Base-by-base conservation (phyloP, 805 yeast genomes). In the Kuraishia piskuri region DNA sequence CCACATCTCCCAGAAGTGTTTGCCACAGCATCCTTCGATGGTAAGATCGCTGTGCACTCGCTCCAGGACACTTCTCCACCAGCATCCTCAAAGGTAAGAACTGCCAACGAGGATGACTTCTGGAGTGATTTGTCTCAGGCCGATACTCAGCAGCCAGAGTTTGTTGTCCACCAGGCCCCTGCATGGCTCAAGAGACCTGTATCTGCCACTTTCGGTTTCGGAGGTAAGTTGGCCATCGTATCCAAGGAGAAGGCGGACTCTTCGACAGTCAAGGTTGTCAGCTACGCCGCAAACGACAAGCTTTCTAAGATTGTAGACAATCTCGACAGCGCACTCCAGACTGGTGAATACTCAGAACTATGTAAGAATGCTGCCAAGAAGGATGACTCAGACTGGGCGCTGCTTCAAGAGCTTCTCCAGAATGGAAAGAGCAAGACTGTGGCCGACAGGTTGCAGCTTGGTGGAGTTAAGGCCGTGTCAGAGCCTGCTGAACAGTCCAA, bases 21-120 rank as follows among this genome's bases (percentile, higher is more conserved):
- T 73, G 96, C 96, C 4, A 78, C 88, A 53, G 88, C 96, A 22
- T 85, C 96, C 4, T 88, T 88, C 60, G 97, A 90, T 67, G 91
- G 94, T 57, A 88, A 83, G 67, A 77, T 92, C 54, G 69, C 79
- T 52, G 77, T 92, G 40, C 97, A 91, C 69, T 79, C 96, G 22
- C 73, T 94, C 57, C 99, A 94, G 71, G 96, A 91, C 66, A 85
- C 94, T 8, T 74, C 83, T 20, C 82, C 84, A 20, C 81, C 84
- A 20, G 76, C 73, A 8, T 63, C 77, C 2, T 64, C 71, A 26
- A 71, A 75, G 58, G 73, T 74, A 17, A 63, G 70, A 25, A 58
- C 78, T 19, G 66, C 72, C 49, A 71, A 65, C 37, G 96, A 88
- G 62, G 82, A 81, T 50, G 96, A 88, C 56, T 92, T 91, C 68